These are phyloP conservation scores for Tolypocladium pustulatum DNA, from an alignment of 2,329 filamentous ascomycete genomes.

Conservation along the genomic window DNA sequence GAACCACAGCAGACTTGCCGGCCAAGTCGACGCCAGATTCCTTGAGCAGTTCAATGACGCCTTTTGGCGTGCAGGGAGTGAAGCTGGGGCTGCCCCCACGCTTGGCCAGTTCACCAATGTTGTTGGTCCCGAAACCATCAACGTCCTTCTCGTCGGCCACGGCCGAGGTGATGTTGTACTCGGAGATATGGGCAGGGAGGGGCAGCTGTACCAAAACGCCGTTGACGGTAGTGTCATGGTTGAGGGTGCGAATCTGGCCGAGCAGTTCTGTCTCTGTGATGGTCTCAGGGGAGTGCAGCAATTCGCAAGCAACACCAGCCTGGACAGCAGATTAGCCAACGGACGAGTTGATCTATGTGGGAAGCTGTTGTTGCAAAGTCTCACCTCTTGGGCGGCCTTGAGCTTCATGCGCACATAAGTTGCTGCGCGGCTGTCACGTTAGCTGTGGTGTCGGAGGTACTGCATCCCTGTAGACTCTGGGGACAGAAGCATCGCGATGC, in stretches of 20 bases:
- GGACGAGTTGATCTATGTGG: neutral
- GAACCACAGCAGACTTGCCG: slow-evolving; percentile 89
- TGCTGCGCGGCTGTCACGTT: slow-evolving; percentile 38
- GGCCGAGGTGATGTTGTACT: slow-evolving; percentile 81
- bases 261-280: slow-evolving; percentile 80
- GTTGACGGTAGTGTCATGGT: slow-evolving; percentile 78
- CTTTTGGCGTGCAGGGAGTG: slow-evolving; percentile 91
- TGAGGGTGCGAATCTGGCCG: slow-evolving; percentile 68
- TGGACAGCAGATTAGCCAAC: slow-evolving; percentile 21
- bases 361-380: slow-evolving; percentile 2
- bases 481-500: slow-evolving; percentile 8
- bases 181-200: slow-evolving; percentile 78
- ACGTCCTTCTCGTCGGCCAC: slow-evolving; percentile 95
- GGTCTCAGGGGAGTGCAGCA: slow-evolving; percentile 72
- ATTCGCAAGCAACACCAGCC: slow-evolving; percentile 82
- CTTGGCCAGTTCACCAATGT: slow-evolving; percentile 96
- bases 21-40: slow-evolving; percentile 73
- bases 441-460: neutral
- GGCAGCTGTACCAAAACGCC: slow-evolving; percentile 93
- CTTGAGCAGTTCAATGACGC: slow-evolving; percentile 84
- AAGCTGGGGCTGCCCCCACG: slow-evolving; percentile 83
- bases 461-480: neutral
- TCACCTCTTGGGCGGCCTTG: slow-evolving; percentile 86
- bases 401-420: slow-evolving; percentile 99
- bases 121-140: slow-evolving; percentile 86